These are phyloP conservation scores for Lepiota venenata DNA, from an alignment of 768 basidiomycete species.

Conservation along the genomic window DNA sequence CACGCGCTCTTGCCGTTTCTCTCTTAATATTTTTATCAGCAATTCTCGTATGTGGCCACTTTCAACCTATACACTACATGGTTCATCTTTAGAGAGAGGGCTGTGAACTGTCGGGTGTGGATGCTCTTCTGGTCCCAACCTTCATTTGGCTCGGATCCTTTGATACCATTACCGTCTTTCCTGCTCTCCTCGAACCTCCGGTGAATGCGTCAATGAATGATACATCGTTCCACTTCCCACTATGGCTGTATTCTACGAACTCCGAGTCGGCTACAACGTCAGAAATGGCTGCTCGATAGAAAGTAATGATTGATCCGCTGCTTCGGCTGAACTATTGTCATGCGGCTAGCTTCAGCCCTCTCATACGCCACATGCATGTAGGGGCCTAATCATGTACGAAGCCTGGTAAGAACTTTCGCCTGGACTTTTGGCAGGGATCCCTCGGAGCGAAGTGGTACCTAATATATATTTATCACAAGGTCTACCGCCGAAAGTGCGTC, in stretches of 20 bases:
- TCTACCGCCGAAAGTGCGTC: conserved; percentile 24
- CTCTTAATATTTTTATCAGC: too few relatives aligned
- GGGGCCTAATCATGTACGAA: conserved; percentile 23
- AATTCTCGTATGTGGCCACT: too few relatives aligned
- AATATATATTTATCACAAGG: too few relatives aligned
- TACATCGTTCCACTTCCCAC: background rate
- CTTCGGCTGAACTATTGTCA: conserved; percentile 20
- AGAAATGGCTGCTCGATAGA: conserved; percentile 22
- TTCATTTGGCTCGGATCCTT: conserved; percentile 25
- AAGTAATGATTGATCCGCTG: conserved; percentile 20
- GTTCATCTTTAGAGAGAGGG: too few relatives aligned
- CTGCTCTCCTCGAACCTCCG: background rate
- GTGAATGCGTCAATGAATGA: background rate
- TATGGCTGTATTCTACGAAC: conserved; percentile 25
- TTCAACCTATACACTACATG: too few relatives aligned
- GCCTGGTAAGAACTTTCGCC: conserved; percentile 18
- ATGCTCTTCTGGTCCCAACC: conserved; percentile 20
- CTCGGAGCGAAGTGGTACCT: conserved; percentile 16
- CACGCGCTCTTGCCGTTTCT: too few relatives aligned
- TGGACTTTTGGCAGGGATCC: background rate
- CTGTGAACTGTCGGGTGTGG: too few relatives aligned
- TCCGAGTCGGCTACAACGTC: conserved; percentile 27
- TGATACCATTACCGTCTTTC: conserved; percentile 15
- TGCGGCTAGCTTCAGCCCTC: conserved; percentile 27
- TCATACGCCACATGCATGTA: conserved; percentile 28